Percentiles rank a stretch among this genome's conserved stretches.
Conservation (phyloP, 2,329 filamentous ascomycete genomes). For the Xylariales sp. region DNA sequence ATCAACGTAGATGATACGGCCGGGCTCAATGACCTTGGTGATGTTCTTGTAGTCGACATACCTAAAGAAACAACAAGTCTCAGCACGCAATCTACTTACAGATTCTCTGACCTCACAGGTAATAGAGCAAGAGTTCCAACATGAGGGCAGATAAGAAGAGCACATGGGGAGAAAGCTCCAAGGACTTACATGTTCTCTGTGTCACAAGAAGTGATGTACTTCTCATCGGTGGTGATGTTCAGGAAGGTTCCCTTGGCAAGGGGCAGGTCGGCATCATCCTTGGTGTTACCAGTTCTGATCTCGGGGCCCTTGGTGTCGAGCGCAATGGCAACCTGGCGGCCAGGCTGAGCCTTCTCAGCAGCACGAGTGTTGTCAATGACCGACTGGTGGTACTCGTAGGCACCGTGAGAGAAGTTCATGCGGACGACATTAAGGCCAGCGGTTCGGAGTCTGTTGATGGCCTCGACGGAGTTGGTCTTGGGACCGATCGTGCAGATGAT, state of each 20-base stretch:
- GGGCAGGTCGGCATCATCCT: slow-evolving; percentile 84
- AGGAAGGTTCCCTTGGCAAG: slow-evolving; percentile 79
- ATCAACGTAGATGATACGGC: slow-evolving; percentile 95
- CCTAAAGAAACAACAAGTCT: slow-evolving; percentile 39
- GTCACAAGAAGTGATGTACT: slow-evolving; percentile 80
- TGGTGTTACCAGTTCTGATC: slow-evolving; percentile 62
- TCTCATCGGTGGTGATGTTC: slow-evolving; percentile 95
- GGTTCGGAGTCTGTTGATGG: slow-evolving; percentile 89
- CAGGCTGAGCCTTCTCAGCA: slow-evolving; percentile 72
- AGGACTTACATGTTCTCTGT: slow-evolving; percentile 94
- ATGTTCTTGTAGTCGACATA: slow-evolving; percentile 99
- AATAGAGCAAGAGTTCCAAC: too few species aligned
- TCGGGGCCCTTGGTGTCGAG: slow-evolving; percentile 68
- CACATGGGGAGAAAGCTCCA: too few species aligned
- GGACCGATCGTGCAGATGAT: slow-evolving; percentile 99
- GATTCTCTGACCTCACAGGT: not conserved
- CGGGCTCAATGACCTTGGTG: slow-evolving; percentile 90
- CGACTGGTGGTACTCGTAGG: slow-evolving; percentile 95
- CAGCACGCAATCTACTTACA: slow-evolving; percentile 3
- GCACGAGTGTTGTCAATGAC: slow-evolving; percentile 94
- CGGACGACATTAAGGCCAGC: slow-evolving; percentile 96
- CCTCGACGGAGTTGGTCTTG: slow-evolving; percentile 97
- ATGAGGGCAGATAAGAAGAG: too few species aligned
- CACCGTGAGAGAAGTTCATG: slow-evolving; percentile 98
- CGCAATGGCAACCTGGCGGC: slow-evolving; percentile 91